These are phyloP conservation scores for Bondarzewia mesenterica DNA, from an alignment of 1,284 basidiomycete genomes.

Conservation along the genomic window DNA sequence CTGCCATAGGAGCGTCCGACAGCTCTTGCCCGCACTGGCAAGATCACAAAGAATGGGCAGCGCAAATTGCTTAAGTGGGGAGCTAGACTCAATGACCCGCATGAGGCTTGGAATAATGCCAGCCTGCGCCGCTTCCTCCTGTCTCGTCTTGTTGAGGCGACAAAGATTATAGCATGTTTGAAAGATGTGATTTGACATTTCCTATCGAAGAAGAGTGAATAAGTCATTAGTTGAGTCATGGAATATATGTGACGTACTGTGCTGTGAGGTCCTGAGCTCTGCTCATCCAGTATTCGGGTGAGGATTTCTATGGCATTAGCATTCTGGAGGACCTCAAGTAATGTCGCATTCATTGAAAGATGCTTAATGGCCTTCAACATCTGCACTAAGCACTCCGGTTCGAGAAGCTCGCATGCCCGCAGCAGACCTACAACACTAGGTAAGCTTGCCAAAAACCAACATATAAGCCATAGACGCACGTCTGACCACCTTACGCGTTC, in stretches of 20 bases:
- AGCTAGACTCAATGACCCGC: conserved; percentile 78
- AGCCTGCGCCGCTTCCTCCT: conserved; percentile 94
- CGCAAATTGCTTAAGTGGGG: conserved; percentile 93
- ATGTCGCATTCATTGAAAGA: conserved; percentile 83
- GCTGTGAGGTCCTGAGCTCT: conserved; percentile 71
- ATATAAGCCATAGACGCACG: conserved; percentile 52
- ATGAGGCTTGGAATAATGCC: conserved; percentile 91
- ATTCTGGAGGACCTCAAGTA: conserved; percentile 92
- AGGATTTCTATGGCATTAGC: conserved; percentile 92
- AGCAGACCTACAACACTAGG: no score
- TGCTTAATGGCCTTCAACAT: conserved; percentile 96
- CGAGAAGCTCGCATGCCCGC: conserved; percentile 75
- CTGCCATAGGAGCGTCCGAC: conserved; percentile 82
- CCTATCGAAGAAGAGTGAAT: conserved; percentile 39
- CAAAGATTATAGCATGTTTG: conserved; percentile 94
- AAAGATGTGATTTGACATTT: conserved; percentile 90
- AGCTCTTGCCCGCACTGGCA: conserved; percentile 88
- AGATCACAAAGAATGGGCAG: conserved; percentile 94
- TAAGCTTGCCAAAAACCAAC: no score
- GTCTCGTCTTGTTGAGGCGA: conserved; percentile 86
- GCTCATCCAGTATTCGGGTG: conserved; percentile 76
- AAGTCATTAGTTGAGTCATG: neutral
- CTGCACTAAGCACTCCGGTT: conserved; percentile 78
- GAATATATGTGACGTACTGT: conserved; percentile 47
- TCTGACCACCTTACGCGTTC: conserved; percentile 82